Conservation (phyloP, 2,329 filamentous ascomycete genomes). For the Botrytis pseudocinerea region DNA sequence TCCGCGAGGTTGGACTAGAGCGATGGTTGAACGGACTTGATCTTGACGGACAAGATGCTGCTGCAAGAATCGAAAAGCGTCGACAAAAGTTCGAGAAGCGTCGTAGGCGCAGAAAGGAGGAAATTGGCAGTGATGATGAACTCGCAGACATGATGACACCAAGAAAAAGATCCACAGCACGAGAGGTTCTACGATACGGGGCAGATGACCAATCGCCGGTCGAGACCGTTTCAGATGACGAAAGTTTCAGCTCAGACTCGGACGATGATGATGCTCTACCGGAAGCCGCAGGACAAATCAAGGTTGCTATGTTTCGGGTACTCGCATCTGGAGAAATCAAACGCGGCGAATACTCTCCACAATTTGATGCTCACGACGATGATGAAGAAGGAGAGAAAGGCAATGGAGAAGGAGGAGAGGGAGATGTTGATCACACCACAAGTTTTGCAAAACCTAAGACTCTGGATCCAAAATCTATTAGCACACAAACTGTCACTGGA, state of each 20-base stretch:
- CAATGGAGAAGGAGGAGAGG: conserved; percentile 54
- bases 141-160: conserved; percentile 42
- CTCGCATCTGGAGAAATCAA: conserved; percentile 96
- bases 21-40: conserved; percentile 96
- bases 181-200: conserved; percentile 75
- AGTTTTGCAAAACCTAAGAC: conserved; percentile 97
- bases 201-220: conserved; percentile 73
- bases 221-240: conserved; percentile 62
- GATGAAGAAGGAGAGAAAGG: conserved; percentile 58
- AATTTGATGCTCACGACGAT: conserved; percentile 95
- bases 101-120: conserved; percentile 62
- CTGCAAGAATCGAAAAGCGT: conserved; percentile 86
- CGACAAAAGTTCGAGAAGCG: conserved; percentile 74
- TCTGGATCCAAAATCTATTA: conserved; percentile 94
- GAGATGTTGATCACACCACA: conserved; percentile 93
- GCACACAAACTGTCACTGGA: conserved; percentile 97
- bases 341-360: conserved; percentile 94
- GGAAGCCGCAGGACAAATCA: conserved; percentile 95
- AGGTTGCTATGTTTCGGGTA: conserved; percentile 94
- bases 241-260: conserved; percentile 73
- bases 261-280: conserved; percentile 78
- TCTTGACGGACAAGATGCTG: conserved; percentile 87
- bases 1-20: conserved; percentile 94
- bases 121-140: conserved; percentile 51
- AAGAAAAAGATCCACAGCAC: conserved; percentile 37